Percentiles rank a stretch among this genome's conserved stretches.
Evolutionary conservation across 345 rosid genomes (phyloP).

Genomic region (Alliaria petiolata): DNA sequence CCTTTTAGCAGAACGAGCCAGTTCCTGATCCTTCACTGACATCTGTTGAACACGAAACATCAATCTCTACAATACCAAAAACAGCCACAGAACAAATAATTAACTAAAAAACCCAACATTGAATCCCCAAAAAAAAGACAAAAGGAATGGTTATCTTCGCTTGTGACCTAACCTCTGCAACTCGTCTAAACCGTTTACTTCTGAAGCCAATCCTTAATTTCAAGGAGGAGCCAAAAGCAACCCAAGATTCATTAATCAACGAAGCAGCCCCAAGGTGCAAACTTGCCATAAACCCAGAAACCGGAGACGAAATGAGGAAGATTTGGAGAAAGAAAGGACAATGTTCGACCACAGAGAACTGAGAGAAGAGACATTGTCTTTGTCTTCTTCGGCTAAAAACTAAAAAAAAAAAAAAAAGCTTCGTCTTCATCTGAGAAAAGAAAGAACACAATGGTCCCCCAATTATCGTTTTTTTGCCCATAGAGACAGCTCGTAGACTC

Average conservation of each 20-base stretch:
- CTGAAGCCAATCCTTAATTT: slow-evolving; percentile 7
- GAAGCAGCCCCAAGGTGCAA: slow-evolving; percentile 12
- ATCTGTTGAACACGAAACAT: slow-evolving; percentile 14
- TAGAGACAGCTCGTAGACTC: not conserved
- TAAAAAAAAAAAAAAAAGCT: too few relatives aligned
- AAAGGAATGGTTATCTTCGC: not conserved
- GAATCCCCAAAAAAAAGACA: not conserved
- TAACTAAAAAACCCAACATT: not conserved
- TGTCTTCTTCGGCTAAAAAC: slow-evolving; percentile 15
- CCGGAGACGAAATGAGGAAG: not conserved
- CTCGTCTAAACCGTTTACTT: slow-evolving; percentile 19
- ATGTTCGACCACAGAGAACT: slow-evolving; percentile 22
- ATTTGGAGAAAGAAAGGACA: not conserved
- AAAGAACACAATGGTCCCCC: slow-evolving; percentile 10
- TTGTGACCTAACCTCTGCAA: slow-evolving; percentile 9
- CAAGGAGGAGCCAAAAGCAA: not conserved
- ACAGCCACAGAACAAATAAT: not conserved
- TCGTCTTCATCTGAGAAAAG: slow-evolving; percentile 9
- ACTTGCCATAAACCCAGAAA: slow-evolving; percentile 27
- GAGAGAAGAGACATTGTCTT: slow-evolving; percentile 1
- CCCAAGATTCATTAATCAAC: slow-evolving; percentile 7
- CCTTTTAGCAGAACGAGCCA: slow-evolving; percentile 22
- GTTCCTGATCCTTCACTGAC: slow-evolving; percentile 5
- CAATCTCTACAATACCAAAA: slow-evolving; percentile 20
- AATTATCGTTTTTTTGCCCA: not conserved